Evolutionary conservation across 2,329 filamentous ascomycete genomes (phyloP).

Genomic region (Phaeosphaeriaceae sp.): DNA sequence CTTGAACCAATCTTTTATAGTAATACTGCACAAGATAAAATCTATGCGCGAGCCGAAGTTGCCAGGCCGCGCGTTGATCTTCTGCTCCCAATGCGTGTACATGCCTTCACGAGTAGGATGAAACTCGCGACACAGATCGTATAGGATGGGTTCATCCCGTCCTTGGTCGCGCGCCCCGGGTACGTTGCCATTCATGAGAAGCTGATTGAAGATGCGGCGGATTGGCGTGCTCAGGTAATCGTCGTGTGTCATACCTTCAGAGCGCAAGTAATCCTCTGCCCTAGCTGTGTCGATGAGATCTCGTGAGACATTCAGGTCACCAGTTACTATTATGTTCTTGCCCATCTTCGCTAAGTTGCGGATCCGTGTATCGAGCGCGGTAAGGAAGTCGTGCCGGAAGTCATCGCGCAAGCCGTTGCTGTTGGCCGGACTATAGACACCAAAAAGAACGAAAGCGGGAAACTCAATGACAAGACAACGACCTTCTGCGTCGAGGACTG

Average conservation of each 20-base stretch:
- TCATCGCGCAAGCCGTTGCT: conserved; percentile 82
- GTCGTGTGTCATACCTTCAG: conserved; percentile 70
- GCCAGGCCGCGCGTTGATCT: conserved; percentile 91
- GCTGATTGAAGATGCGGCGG: conserved; percentile 81
- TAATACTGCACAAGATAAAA: conserved; percentile 83
- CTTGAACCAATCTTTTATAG: conserved; percentile 80
- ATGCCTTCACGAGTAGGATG: conserved; percentile 82
- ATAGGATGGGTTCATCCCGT: conserved; percentile 73
- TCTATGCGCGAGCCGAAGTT: conserved; percentile 95
- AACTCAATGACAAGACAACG: conserved; percentile 92
- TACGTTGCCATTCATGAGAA: conserved; percentile 76
- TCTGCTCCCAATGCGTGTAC: conserved; percentile 98
- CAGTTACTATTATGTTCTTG: conserved; percentile 83
- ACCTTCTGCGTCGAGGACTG: conserved; percentile 84
- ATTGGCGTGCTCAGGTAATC: conserved; percentile 76
- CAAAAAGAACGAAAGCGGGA: conserved; percentile 90
- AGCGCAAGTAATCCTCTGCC: conserved; percentile 72
- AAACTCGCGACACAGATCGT: conserved; percentile 83
- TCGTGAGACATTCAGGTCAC: conserved; percentile 83
- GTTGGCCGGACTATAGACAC: conserved; percentile 89
- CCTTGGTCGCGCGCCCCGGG: conserved; percentile 70
- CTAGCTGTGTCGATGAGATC: conserved; percentile 78
- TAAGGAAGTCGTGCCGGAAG: conserved; percentile 81
- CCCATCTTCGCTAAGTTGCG: conserved; percentile 81
- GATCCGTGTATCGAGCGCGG: conserved; percentile 79